phyloP scores from a whole-genome alignment of 163 green algal species.

The Volvox carteri region DNA sequence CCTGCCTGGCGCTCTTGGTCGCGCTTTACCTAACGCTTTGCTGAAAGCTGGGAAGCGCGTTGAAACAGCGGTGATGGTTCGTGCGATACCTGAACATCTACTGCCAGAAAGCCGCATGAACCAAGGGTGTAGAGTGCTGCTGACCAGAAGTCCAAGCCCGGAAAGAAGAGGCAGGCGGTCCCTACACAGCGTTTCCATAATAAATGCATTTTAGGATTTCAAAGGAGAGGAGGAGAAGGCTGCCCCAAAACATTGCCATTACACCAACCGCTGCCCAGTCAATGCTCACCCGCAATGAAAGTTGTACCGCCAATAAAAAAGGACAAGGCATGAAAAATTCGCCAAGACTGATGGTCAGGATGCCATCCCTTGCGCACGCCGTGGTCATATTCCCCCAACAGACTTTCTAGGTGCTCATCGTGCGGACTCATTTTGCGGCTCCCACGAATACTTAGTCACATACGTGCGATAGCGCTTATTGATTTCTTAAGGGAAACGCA shows the following conservation, averaged over 20 bases:
- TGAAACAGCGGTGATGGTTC: not conserved
- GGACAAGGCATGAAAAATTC: slow-evolving; percentile 27
- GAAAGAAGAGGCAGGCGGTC: slow-evolving; percentile 37
- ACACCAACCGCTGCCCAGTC: not conserved
- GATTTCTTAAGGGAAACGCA: no score
- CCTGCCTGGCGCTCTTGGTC: no score
- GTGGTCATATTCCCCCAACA: slow-evolving; percentile 55
- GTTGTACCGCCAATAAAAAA: slow-evolving; percentile 53
- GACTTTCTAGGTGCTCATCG: slow-evolving; percentile 33
- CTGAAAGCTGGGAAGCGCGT: not conserved
- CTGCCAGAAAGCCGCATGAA: not conserved
- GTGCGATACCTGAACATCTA: slow-evolving; percentile 10
- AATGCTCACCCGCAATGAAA: slow-evolving; percentile 53
- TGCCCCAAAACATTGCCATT: no score
- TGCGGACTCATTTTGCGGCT: not conserved
- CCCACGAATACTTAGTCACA: no score
- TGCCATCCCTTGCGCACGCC: slow-evolving; percentile 49
- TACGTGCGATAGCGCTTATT: no score
- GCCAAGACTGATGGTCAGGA: slow-evolving; percentile 34
- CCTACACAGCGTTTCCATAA: not conserved
- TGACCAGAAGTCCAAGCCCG: slow-evolving; percentile 13
- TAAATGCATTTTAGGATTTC: no score
- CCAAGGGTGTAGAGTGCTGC: slow-evolving; percentile 52
- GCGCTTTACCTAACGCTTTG: no score
- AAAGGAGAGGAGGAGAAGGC: no score